A percentile compares a stretch with the other conserved stretches of the same genome.
Evolutionary conservation across 2,329 filamentous ascomycete genomes (phyloP).

Genomic region (Trichoderma harzianum): DNA sequence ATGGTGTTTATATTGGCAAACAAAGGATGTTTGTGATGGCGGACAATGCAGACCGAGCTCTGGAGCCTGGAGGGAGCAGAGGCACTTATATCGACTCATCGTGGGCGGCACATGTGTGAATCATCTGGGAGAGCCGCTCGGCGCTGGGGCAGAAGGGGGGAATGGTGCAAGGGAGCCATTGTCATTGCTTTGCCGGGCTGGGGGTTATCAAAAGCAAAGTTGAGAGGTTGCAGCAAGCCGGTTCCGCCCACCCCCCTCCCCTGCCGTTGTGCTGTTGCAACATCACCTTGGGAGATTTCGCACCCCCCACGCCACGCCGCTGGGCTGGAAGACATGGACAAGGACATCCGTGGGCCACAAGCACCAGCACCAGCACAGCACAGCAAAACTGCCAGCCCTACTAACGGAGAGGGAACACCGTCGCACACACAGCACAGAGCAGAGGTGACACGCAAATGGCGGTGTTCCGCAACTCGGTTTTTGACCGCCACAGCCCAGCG

Average conservation of each 20-base stretch:
- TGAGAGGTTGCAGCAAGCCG: constrained; percentile 7
- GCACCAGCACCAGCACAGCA: too few relatives aligned
- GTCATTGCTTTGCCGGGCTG: constrained; percentile 12
- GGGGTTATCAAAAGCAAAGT: constrained; percentile 13
- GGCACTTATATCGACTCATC: constrained; percentile 23
- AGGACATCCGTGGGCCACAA: not conserved
- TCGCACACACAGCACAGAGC: not conserved
- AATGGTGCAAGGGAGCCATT: constrained; percentile 1
- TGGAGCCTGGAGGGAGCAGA: constrained; percentile 16
- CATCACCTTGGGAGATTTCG: not conserved
- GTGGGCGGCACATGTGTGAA: constrained; percentile 25
- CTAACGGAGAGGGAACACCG: not conserved
- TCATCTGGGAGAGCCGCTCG: constrained; percentile 12
- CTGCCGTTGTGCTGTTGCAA: not conserved
- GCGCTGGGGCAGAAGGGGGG: constrained; percentile 16
- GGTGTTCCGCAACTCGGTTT: constrained; percentile 12
- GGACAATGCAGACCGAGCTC: constrained; percentile 5
- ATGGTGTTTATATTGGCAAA: not conserved
- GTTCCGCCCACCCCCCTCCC: not conserved
- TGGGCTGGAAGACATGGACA: not conserved
- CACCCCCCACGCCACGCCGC: constrained; percentile 4
- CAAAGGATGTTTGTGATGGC: constrained; percentile 8
- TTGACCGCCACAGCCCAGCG: constrained; percentile 15
- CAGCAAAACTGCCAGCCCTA: not conserved
- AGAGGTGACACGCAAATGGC: constrained; percentile 12